Base-by-base conservation (phyloP, 208 protist species). In the Crithidia acanthocephali region DNA sequence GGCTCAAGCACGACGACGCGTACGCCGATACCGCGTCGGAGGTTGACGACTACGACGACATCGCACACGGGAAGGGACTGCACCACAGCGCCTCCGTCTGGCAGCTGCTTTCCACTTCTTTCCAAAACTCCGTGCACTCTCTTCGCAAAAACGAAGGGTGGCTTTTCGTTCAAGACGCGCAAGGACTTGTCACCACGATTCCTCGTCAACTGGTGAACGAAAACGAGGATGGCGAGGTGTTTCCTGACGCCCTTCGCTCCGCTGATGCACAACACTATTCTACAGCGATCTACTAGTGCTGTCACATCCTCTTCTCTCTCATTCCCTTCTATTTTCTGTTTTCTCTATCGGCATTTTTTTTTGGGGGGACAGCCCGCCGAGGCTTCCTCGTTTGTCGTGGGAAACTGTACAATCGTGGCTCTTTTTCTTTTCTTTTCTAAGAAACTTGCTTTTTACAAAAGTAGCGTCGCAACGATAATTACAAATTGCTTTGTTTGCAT, bases 61-160 rank as follows among this genome's bases (percentile, higher is more conserved):
- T 32, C 30, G 42, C 42, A 6, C 62, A 67, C 47, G 40, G 35
- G 22, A 80, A 80, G 44, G 55, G 57, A 0, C 25, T 73, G 11
- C 60, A 61, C 28, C 56, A 68, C 60, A 70, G 65, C 72, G 47
- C 45, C 45, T 64, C 74, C 13, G 22, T 65, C 22, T 61, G 61
- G 52, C 37, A 76, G 63, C 68, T 78, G 25, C 53, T 69, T 27
- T 78, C 56, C 28, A 75, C 65, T 7, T 79, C 76, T 16, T 82
- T 75, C 42, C 60, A 70, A 23, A 69, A 79, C 18, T 82, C 80
- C 7, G 70, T 82, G 13, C 67, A 71, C 30, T 80, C 80, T 1
- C 58, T 82, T 11, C 77, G 73, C 44, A 81, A 86, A 51, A 76
- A 80, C 22, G 80, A 86, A 33, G 77, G 73, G 0, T 80, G 72